Base-by-base conservation (phyloP, 208 protist genomes). In the Herpetomonas tarakana region DNA sequence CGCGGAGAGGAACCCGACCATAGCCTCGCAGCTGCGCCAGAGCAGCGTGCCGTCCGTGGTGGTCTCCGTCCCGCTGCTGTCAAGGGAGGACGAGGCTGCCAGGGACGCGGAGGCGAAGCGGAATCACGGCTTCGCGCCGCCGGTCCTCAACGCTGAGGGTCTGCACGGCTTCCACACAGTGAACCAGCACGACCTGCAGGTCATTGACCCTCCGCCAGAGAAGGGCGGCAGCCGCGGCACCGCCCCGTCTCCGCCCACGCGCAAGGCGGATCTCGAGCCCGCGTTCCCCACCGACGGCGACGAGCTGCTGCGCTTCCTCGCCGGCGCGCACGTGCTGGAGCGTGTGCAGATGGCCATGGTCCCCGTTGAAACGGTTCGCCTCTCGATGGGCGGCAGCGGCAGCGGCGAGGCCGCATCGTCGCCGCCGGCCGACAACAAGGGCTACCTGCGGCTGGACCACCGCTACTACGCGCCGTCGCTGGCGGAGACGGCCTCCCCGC, bases 291-390 rank as follows among this genome's bases (percentile, higher is more conserved):
- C 46, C 9, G 65, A 74, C 59, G 52, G 58, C 21, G 54, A 80
- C 26, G 39, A 68, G 38, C 62, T 84, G 22, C 12, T 80, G 4
- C 68, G 74, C 62, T 77, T 84, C 30, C 27, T 84, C n/a, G 62
- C 65, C 18, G 58, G 55, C 38, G 38, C 39, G 0, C 58, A 68
- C 54, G 68, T 79, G 28, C 14, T 53, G 39, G 38, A 6, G 21
- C 58, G 52, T 6, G 7, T 71, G 26, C 62, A 74, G 38, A 30
- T 46, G 28, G 27, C 47, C 16, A 19, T 71, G 45, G 7, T 27
- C 21, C 52, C 50, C n/a, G 2, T 30, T 59, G 3, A 24, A 31
- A 28, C 50, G 39, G 21, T 26, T 62, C 18, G 58, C 50, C n/a
- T 57, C 1, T 25, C 59, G 25, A 22, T 46, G 6, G 29, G 2